Base-by-base conservation (phyloP, 75 land plant species). In the Cunninghamia lanceolata region DNA sequence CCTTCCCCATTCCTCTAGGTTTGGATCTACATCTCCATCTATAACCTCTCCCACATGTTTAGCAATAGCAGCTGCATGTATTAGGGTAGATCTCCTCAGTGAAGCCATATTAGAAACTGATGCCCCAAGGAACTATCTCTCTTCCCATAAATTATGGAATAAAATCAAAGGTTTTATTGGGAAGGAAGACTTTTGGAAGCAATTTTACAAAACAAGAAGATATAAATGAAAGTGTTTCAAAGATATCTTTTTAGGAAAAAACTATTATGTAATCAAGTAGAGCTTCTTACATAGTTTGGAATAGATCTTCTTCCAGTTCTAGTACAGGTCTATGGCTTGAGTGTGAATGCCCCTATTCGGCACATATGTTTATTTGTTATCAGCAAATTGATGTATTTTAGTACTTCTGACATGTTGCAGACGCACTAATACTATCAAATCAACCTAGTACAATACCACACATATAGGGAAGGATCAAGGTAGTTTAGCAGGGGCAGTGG, bases 301-400 rank as follows among this genome's bases (percentile, higher is more conserved):
- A 90, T 87, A 84, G 96, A 98, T 84, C 92, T 98, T 9, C 94
- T 98, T 90, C 96, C 99, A 84, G 93, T 96, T 85, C 87, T 96
- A 47, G 89, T 95, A 43, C 87, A 98, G 99, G 93, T 98, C 3
- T 94, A 95, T 95, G 97, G 94, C 5, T 98, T 98, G n/a, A 95
- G 98, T 87, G 97, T 95, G 70, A 98, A 93, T 90, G 87, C 93
- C 75, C 92, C 94, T 38, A 93, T 96, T 59, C 96, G 99, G 13
- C 96, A 98, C 83, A 95, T 93, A 85, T 98, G 96, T 86, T 91
- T 98, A 16, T 93, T 96, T 13, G 94, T 93, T 71, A 96, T 98
- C 86, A 94, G 95, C 79, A 96, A 96, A 87, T 89, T 96, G 76
- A 89, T 98, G 91, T 92, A 96, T 85, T 96, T 94, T 88, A 92